Evolutionary conservation across 78 protist genomes (phyloP).

Genomic region (Tieghemostelium lacteum): DNA sequence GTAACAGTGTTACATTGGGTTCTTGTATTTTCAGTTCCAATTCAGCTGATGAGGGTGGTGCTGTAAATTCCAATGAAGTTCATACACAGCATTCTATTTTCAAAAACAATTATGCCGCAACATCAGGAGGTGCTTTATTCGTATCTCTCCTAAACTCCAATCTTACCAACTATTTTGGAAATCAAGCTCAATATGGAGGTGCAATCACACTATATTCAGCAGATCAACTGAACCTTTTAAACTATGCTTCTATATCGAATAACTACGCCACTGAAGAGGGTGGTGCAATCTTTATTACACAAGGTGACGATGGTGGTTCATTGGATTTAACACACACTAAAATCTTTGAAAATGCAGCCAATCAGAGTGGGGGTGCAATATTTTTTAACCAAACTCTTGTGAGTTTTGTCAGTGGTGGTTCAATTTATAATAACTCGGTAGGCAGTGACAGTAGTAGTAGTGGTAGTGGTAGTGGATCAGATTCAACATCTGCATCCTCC

Average conservation of each 20-base stretch:
- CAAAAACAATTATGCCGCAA: not conserved
- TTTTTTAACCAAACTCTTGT: slow-evolving; percentile 1
- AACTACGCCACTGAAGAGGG: slow-evolving; percentile 3
- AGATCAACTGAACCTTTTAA: not conserved
- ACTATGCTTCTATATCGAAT: not conserved
- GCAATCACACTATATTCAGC: not conserved
- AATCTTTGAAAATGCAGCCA: slow-evolving; percentile 12
- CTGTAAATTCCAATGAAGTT: not conserved
- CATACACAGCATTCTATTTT: too few species aligned
- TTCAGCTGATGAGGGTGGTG: not conserved
- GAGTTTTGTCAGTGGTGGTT: not conserved
- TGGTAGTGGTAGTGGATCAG: not conserved
- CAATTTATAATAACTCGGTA: not conserved
- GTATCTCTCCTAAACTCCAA: not conserved
- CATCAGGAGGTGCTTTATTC: slow-evolving; percentile 17
- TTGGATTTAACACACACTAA: not conserved
- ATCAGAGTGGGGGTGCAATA: slow-evolving; percentile 12
- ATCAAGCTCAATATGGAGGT: slow-evolving; percentile 9
- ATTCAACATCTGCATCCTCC: not conserved
- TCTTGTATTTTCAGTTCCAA: not conserved
- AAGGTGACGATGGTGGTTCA: not conserved
- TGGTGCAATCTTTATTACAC: slow-evolving; percentile 27
- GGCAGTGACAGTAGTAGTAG: not conserved
- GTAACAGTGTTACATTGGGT: not conserved
- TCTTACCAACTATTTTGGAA: not conserved